Evolutionary conservation across 805 yeast species (phyloP).

Genomic region (Myxozyma neglecta): DNA sequence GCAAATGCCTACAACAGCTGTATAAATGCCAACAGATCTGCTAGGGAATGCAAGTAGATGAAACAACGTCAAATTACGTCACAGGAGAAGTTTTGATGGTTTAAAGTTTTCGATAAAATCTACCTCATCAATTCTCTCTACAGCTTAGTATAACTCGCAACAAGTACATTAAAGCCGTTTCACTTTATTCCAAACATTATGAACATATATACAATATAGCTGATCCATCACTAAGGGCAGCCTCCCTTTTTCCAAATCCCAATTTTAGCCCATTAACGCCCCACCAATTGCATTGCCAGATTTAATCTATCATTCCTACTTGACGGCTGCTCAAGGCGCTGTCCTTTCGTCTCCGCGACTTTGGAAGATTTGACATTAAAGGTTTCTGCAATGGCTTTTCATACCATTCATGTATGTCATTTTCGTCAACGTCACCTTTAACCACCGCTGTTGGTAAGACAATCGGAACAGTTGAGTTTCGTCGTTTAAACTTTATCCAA

Average conservation of each 20-base stretch:
- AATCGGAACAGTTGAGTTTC: conserved; percentile 2
- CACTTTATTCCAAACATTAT: no score
- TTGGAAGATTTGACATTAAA: background rate
- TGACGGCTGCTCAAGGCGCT: background rate
- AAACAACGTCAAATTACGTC: background rate
- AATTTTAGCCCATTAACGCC: background rate
- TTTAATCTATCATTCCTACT: background rate
- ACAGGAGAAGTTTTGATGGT: background rate
- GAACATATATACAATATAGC: no score
- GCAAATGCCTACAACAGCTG: no score
- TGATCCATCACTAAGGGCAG: no score
- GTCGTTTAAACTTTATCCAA: conserved; percentile 3
- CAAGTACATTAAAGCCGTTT: no score
- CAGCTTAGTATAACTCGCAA: background rate
- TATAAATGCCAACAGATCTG: background rate
- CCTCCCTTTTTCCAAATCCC: background rate
- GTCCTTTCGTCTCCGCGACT: background rate
- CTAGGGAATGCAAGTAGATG: background rate
- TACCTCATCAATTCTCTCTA: no score
- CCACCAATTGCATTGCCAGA: background rate
- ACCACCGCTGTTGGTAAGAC: background rate
- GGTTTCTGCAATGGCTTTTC: conserved; percentile 8
- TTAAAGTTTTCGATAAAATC: background rate
- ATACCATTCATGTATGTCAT: conserved; percentile 5
- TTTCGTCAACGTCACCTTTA: background rate